These are phyloP conservation scores for Dichotomopilus funicola DNA, from an alignment of 2,329 filamentous ascomycete species.

Conservation along the genomic window DNA sequence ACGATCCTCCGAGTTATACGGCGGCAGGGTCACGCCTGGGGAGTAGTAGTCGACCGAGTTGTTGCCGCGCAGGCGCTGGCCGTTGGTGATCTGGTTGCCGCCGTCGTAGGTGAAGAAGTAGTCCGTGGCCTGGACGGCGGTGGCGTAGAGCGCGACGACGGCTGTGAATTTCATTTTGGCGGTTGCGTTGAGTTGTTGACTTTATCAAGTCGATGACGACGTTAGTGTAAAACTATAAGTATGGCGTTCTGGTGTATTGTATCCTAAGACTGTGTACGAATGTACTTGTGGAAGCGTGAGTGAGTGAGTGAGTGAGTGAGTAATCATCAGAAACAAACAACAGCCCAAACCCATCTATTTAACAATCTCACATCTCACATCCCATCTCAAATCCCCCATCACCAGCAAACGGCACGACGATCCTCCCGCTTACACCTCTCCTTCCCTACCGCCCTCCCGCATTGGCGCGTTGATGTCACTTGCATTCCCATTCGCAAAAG, in stretches of 20 bases:
- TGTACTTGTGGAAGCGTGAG: too few relatives aligned
- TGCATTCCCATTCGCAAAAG: background rate
- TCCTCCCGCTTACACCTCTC: background rate
- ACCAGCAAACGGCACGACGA: background rate
- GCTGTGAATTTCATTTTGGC: slow-evolving; percentile 10
- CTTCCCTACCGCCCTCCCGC: too few relatives aligned
- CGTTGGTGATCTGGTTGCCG: slow-evolving; percentile 8
- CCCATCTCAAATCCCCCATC: too few relatives aligned
- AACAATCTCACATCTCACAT: too few relatives aligned
- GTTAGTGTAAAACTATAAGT: too few relatives aligned
- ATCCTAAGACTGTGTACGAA: too few relatives aligned
- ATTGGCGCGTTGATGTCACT: background rate
- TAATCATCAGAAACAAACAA: too few relatives aligned
- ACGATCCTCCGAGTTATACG: slow-evolving; percentile 13
- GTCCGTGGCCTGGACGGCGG: slow-evolving; percentile 4
- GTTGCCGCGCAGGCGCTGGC: slow-evolving; percentile 19
- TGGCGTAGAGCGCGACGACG: background rate
- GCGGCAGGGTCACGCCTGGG: slow-evolving; percentile 13
- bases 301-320: too few relatives aligned
- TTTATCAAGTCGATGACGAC: too few relatives aligned
- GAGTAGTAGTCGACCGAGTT: slow-evolving; percentile 10
- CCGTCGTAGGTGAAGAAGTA: slow-evolving; percentile 18
- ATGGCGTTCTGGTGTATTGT: too few relatives aligned
- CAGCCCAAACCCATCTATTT: background rate
- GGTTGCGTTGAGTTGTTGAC: background rate